Evolutionary conservation across 1,284 basidiomycete genomes (phyloP), one percentile per base, ranked within the genome.

Genomic region (Pseudomicrostroma phylloplanum): DNA sequence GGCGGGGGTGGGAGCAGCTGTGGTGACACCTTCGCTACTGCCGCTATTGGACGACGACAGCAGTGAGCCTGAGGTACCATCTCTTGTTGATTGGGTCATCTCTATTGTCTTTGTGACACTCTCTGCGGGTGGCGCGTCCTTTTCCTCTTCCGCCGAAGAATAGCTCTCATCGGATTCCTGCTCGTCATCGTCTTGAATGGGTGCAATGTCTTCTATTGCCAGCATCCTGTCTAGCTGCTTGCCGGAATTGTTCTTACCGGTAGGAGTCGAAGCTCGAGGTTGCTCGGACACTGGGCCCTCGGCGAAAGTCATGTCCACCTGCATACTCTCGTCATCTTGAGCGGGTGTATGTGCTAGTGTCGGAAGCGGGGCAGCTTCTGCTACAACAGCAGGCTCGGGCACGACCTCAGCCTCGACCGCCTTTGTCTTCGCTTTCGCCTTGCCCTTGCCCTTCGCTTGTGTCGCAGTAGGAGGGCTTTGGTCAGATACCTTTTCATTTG

Each of bases 111-210:
- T 36, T 36, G 30, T 36, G 30, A 36, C 30, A 36, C 30, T 36
- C 30, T 36, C 51, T 54, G 51, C 51, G 62, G 9, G 67, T 63
- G 4, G 61, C 54, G 9, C 54, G 41, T 1, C 30, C 19, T 66
- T 67, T 21, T 69, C 65, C 36, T 67, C 68, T 1, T 69, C 65
- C 1, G 56, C 23, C 7, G 53, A 30, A 8, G 55, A 26, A 2
- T 58, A 41, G n/a, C 55, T 62, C 55, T 51, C 55, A 39, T 43
- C 39, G 0, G 55, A 9, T 9, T 59, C 61, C 17, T 17, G 17
- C 17, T 21, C 21, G 43, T 48, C 43, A 21, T 21, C 41, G 9
- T 9, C 43, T 21, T 48, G 17, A 21, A 48, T 48, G 6, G 43
- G 43, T 17, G 21, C 43, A 21, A 48, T 17, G 43, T 13, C 43